A percentile compares a stretch with the other conserved stretches of the same genome.
Evolutionary conservation across 176 grass and related monocot genomes (phyloP).

Genomic region (Echinochloa phyllopogon): DNA sequence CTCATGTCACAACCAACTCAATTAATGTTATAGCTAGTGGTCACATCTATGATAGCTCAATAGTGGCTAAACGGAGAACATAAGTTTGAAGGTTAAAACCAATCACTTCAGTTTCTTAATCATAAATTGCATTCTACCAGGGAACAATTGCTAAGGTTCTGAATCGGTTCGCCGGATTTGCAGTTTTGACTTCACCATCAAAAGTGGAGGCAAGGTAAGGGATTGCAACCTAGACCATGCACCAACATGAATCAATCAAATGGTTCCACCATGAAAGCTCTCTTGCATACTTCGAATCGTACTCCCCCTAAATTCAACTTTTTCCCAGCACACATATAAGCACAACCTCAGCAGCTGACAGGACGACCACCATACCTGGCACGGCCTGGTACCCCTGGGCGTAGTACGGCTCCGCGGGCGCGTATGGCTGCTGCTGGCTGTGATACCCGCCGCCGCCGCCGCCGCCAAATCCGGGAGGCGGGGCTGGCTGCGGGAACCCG

Average conservation of each 20-base stretch:
- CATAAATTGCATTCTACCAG: background rate
- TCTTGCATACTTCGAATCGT: background rate
- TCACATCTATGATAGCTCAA: background rate
- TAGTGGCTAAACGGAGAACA: background rate
- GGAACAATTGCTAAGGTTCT: background rate
- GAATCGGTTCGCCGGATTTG: background rate
- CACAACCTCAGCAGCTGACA: background rate
- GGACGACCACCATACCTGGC: constrained; percentile 33
- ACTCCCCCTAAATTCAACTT: background rate
- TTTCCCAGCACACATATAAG: background rate
- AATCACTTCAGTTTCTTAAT: background rate
- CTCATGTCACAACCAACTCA: background rate
- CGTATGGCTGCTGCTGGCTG: constrained; percentile 49
- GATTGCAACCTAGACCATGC: background rate
- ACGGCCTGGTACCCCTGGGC: constrained; percentile 57
- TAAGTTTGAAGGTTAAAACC: background rate
- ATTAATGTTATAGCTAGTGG: background rate
- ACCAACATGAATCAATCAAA: background rate
- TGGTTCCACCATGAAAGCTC: background rate
- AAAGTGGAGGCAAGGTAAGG: background rate
- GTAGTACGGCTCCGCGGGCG: constrained; percentile 53
- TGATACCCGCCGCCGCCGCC: constrained; percentile 14
- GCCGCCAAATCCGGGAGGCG: constrained; percentile 49
- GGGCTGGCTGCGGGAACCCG: constrained; percentile 62
- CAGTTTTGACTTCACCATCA: background rate